Evolutionary conservation across 2,329 filamentous ascomycete species (phyloP), one percentile per base, ranked within the genome.

Genomic region (Biscogniauxia mediterranea): DNA sequence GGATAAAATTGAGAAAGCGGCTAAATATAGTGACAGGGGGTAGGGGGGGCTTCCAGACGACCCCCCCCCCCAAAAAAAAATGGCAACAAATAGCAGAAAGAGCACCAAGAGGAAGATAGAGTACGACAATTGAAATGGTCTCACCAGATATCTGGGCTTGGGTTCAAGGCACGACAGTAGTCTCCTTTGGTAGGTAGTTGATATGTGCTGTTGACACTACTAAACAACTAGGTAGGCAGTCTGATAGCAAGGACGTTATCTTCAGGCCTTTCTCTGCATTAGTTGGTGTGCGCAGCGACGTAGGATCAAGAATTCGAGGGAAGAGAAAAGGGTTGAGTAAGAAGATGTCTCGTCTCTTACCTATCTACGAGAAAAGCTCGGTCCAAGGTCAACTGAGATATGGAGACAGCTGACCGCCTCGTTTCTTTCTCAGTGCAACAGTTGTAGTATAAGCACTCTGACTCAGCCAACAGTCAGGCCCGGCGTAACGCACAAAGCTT

Each of bases 381-480:
- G 54, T 61, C 60, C 25, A 50, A 58, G 54, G 56, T 61, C 46
- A 54, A 60, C 38, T 28, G 38, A 58, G 54, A 62, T 54, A 59
- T 23, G 58, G 42, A 59, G 52, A 60, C 54, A 46, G 55, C 55
- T 55, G 64, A 64, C 56, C 52, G 55, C 59, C 53, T 25, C 26
- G 21, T 51, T 23, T 58, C 55, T 61, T 56, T 66, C 49, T 58
- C 32, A 25, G 54, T 63, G 58, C 53, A 23, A 62, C 58, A 56
- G 57, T 13, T 46, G 54, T 46, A 25, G 49, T 26, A 53, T 38
- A 60, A 57, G 50, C 26, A 32, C 49, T 62, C 63, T 68, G 63
- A 69, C 54, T 69, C 65, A 70, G 67, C 64, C 56, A 67, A 58
- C 57, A 61, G 64, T 65, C 62, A 67, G 68, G 46, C 60, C 54